Evolutionary conservation across 768 basidiomycete genomes (phyloP).

Genomic region (Tricholoma furcatifolium): DNA sequence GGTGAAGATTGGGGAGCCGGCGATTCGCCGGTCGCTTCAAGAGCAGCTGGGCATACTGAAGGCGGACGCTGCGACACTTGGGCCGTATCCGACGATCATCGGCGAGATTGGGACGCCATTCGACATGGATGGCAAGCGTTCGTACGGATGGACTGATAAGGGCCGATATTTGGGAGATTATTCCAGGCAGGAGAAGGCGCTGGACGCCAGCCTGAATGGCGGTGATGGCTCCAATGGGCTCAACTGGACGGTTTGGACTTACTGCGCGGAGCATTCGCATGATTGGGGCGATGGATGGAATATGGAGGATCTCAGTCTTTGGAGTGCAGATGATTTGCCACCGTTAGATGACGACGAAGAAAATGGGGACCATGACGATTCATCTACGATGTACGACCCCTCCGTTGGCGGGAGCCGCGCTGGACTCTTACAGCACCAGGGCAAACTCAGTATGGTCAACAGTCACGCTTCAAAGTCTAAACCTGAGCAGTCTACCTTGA

Average conservation of each 20-base stretch:
- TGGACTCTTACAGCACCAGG: slow-evolving; percentile 32
- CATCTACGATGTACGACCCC: slow-evolving; percentile 15
- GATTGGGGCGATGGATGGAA: slow-evolving; percentile 97
- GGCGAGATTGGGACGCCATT: slow-evolving; percentile 96
- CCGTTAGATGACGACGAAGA: slow-evolving; percentile 18
- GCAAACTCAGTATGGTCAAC: slow-evolving; percentile 5
- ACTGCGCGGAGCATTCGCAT: slow-evolving; percentile 79
- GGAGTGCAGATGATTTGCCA: slow-evolving; percentile 72
- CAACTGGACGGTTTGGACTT: slow-evolving; percentile 88
- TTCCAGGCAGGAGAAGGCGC: slow-evolving; percentile 72
- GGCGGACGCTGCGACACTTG: slow-evolving; percentile 66
- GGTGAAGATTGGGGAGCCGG: slow-evolving; percentile 76
- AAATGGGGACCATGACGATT: slow-evolving; percentile 16
- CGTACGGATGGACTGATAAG: slow-evolving; percentile 77
- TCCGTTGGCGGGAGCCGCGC: slow-evolving; percentile 36
- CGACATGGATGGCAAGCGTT: slow-evolving; percentile 86
- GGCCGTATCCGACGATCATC: slow-evolving; percentile 82
- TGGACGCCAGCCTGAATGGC: slow-evolving; percentile 80
- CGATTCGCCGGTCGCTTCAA: slow-evolving; percentile 79
- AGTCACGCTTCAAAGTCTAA: not conserved
- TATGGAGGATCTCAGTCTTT: slow-evolving; percentile 90
- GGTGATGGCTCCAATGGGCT: slow-evolving; percentile 74
- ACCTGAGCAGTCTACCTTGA: slow-evolving; percentile 8
- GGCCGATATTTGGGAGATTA: slow-evolving; percentile 77
- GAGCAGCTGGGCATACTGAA: slow-evolving; percentile 82